Evolutionary conservation across 2,329 filamentous ascomycete species (phyloP).

Genomic region (Fusarium verrucosum): DNA sequence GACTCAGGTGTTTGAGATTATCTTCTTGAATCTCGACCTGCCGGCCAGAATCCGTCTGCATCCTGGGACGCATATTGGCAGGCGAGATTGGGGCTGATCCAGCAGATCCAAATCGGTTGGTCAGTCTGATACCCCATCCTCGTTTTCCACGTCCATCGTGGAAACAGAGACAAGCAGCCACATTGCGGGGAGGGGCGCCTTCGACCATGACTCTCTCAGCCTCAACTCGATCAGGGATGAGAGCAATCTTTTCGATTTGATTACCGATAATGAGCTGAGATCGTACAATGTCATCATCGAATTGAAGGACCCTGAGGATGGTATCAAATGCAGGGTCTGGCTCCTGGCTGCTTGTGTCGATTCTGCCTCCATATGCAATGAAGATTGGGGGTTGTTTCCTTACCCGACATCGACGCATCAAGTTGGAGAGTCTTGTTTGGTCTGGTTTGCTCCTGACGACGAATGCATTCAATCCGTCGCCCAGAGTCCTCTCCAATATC

Average conservation of each 20-base stretch:
- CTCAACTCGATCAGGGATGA: conserved; percentile 74
- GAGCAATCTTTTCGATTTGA: conserved; percentile 82
- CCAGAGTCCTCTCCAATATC: conserved; percentile 81
- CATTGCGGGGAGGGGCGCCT: conserved; percentile 70
- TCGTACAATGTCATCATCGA: conserved; percentile 80
- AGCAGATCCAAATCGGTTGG: conserved; percentile 53
- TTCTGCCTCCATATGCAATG: conserved; percentile 50
- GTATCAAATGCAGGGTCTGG: conserved; percentile 79
- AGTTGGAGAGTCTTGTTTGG: conserved; percentile 69
- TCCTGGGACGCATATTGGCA: conserved; percentile 68
- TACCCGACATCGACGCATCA: conserved; percentile 73
- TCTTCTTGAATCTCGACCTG: conserved; percentile 67
- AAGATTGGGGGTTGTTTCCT: conserved; percentile 50
- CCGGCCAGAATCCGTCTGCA: conserved; percentile 78
- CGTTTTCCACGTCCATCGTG: conserved; percentile 65
- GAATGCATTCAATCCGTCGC: conserved; percentile 76
- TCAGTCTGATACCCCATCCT: conserved; percentile 69
- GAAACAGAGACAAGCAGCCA: conserved; percentile 75
- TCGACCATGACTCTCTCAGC: conserved; percentile 76
- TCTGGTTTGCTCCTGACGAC: conserved; percentile 83
- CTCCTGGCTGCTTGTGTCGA: conserved; percentile 63
- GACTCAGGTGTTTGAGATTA: conserved; percentile 61
- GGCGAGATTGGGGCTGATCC: conserved; percentile 57
- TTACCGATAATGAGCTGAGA: conserved; percentile 86
- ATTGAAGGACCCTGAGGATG: conserved; percentile 80